Evolutionary conservation across 2,329 filamentous ascomycete genomes (phyloP), one percentile per base, ranked within the genome.

Genomic region (Scedosporium aurantiacum): DNA sequence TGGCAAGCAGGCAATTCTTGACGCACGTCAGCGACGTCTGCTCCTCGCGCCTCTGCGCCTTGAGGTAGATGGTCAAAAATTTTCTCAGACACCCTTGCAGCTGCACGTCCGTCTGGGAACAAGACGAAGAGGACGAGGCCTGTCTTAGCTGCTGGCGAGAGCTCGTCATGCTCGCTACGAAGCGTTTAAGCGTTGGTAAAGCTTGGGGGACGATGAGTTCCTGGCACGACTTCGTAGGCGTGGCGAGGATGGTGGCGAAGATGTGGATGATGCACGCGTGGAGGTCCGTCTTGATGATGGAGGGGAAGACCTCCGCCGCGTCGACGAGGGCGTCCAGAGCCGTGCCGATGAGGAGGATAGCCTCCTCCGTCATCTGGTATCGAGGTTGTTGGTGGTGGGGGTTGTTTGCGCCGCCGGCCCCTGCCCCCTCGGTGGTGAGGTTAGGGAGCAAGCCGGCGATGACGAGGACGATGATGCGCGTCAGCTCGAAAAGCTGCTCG

Each of bases 211-310:
- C 87, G 37, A 97, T 90, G 43, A 90, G 82, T 27, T 90, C 84
- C 74, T 99, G 95, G 69, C 93, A 97, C 10, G 85, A 81, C 25
- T 41, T 14, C 55, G 65, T 70, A 0, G 90, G 88, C 0, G 91
- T 97, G 14, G 90, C 89, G 12, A 99, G 82, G 62, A 96, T 94
- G 0, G 91, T 96, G 60, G 90, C 89, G 70, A 97, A 97, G 61
- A 97, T 96, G 76, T 99, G 92, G 58, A 99, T 83, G 66, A 97
- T 96, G 69, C 93, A 97, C 45, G 94, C 93, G 70, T 97, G 91
- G 5, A 99, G 81, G 71, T 99, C 94, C 8, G 91, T 93, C 70
- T 94, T 94, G 77, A 99, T 99, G 68, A 99, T 92, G 2, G 90
- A 86, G 0, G 95, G 95, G 74, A 99, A 99, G 16, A 97, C 91